phyloP scores from a whole-genome alignment of 2,329 filamentous ascomycete species.

The Dactylella cylindrospora region DNA sequence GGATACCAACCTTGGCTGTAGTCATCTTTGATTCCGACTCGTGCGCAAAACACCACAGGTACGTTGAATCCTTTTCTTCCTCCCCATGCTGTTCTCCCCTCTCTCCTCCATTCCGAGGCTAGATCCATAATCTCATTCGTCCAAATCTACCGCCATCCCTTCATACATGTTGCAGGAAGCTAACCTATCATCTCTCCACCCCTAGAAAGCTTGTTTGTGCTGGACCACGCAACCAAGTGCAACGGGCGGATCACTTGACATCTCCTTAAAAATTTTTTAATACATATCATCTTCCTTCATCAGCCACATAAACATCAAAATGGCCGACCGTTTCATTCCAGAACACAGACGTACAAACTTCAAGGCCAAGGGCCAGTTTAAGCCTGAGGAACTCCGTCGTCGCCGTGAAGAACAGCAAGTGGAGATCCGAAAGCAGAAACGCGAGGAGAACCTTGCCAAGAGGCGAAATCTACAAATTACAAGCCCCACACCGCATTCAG shows the following conservation, averaged over 20 bases:
- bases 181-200: constrained; percentile 46
- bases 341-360: constrained; percentile 99
- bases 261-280: constrained; percentile 34
- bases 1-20: constrained; percentile 43
- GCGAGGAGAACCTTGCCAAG: constrained; percentile 98
- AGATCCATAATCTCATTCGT: not conserved
- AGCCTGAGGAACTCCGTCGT: constrained; percentile 96
- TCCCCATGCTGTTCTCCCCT: constrained; percentile 33
- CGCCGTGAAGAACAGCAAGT: constrained; percentile 99
- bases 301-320: constrained; percentile 57
- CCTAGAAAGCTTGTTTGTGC: constrained; percentile 39
- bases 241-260: constrained; percentile 45
- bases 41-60: constrained; percentile 43
- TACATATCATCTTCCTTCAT: constrained; percentile 28
- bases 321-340: constrained; percentile 99
- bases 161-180: constrained; percentile 46
- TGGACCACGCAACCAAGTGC: constrained; percentile 51
- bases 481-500: constrained; percentile 70
- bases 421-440: constrained; percentile 97
- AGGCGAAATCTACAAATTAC: constrained; percentile 77
- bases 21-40: constrained; percentile 48
- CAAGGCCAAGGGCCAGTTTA: constrained; percentile 99
- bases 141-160: constrained; percentile 44
- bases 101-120: not conserved
- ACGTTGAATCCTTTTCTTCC: constrained; percentile 35